phyloP scores from a whole-genome alignment of 225 moss, liverwort and hornwort genomes.

The Lunularia cruciata region DNA sequence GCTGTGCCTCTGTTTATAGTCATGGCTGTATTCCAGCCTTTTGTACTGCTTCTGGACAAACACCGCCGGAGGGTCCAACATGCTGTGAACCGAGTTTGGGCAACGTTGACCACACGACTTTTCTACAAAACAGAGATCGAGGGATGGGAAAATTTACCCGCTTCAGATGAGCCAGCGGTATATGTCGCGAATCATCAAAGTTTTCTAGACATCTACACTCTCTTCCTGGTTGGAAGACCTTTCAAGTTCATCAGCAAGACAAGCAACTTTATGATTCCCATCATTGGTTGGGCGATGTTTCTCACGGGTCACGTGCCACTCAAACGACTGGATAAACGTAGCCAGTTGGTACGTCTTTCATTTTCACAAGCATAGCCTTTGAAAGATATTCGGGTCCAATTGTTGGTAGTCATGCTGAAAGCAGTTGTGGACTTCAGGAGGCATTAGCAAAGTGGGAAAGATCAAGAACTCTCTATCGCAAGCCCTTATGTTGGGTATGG shows the following conservation, averaged over 20 bases:
- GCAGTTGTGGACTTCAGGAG: too few species aligned
- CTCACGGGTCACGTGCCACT: constrained; percentile 90
- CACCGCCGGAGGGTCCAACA: constrained; percentile 83
- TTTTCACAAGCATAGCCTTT: neutral
- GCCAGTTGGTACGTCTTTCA: constrained; percentile 61
- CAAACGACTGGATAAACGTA: constrained; percentile 76
- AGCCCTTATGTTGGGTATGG: too few species aligned
- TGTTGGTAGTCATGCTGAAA: neutral
- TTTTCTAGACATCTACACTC: constrained; percentile 90
- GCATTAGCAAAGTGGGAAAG: too few species aligned
- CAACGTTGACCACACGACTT: constrained; percentile 57
- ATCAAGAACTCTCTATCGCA: too few species aligned
- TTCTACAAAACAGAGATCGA: constrained; percentile 91
- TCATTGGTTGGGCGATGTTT: constrained; percentile 95
- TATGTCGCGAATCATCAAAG: constrained; percentile 98
- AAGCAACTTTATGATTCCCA: constrained; percentile 87
- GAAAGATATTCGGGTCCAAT: too few species aligned
- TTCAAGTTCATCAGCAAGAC: constrained; percentile 99
- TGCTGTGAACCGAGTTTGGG: constrained; percentile 83
- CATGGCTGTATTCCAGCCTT: constrained; percentile 82
- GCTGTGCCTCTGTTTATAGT: constrained; percentile 76
- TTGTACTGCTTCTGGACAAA: constrained; percentile 80
- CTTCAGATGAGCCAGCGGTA: constrained; percentile 76
- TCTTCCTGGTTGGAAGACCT: constrained; percentile 84
- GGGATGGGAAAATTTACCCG: constrained; percentile 87